Base-by-base conservation (phyloP, 306 rosid genomes). In the Boehmeria nivea region DNA sequence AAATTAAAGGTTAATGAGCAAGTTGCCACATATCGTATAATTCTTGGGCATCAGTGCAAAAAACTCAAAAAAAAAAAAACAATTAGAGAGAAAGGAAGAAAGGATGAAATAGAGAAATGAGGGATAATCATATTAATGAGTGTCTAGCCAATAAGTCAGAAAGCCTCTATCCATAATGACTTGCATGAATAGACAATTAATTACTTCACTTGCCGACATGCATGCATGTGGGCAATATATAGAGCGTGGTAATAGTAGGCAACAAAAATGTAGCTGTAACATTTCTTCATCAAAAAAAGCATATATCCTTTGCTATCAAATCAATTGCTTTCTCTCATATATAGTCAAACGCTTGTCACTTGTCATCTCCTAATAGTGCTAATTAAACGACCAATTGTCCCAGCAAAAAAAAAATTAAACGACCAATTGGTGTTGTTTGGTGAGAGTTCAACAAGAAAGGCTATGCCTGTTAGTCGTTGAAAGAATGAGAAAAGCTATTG, bases 171-270 rank as follows among this genome's bases (percentile, higher is more conserved):
- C n/a, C n/a, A n/a, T n/a, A n/a, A n/a, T n/a, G n/a, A n/a, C n/a
- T n/a, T n/a, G n/a, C n/a, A n/a, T n/a, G n/a, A n/a, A n/a, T 17
- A 12, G 59, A 62, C 42, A 38, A 12, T 38, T 51, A 38, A n/a
- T n/a, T n/a, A n/a, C n/a, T n/a, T 31, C 36, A 4, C 22, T 54
- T 38, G 48, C 52, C 69, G 38, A 43, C 61, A 43, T 23, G 20
- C 36, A 63, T 63, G 42, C 37, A 23, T 44, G 22, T 42, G 40
- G 22, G 18, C 33, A 12, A 6, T 16, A 1, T 9, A 18, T 27
- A 3, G 17, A 17, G 12, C 25, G 15, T 52, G 28, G 13, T 31
- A 31, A n/a, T 6, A 5, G 21, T 25, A 28, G 9, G 24, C 22
- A 14, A 28, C 39, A 52, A 6, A 52, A 27, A 28, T 26, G 57